Conservation (phyloP, 768 basidiomycete genomes). For the Cytidiella melzeri region DNA sequence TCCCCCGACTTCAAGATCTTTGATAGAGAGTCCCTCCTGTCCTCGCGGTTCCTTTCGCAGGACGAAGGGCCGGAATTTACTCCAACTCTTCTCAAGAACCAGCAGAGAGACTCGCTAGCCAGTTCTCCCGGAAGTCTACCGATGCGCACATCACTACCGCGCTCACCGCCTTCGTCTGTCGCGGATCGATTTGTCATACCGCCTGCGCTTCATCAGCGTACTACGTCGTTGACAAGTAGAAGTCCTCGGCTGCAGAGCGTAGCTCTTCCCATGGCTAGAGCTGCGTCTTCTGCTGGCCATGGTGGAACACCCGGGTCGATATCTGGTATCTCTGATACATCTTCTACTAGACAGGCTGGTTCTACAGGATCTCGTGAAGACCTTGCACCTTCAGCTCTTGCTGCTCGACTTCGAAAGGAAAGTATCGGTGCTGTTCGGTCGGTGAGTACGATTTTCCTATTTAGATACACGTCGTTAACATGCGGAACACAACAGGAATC, state of each 20-base stretch:
- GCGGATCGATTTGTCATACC: constrained; percentile 43
- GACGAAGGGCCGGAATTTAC: constrained; percentile 64
- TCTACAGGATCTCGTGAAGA: constrained; percentile 34
- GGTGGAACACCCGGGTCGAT: constrained; percentile 23
- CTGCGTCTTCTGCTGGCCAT: constrained; percentile 22
- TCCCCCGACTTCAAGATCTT: constrained; percentile 68
- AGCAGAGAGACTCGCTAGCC: constrained; percentile 49
- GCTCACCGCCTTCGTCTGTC: constrained; percentile 37
- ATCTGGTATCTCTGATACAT: constrained; percentile 36
- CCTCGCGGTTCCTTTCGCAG: constrained; percentile 63
- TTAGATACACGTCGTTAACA: constrained; percentile 21
- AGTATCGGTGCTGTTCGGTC: constrained; percentile 36
- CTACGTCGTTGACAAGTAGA: constrained; percentile 29
- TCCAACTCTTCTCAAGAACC: constrained; percentile 64
- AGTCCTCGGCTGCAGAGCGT: constrained; percentile 31
- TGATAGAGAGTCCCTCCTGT: constrained; percentile 70
- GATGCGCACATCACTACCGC: constrained; percentile 37
- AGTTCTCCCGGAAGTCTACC: constrained; percentile 37
- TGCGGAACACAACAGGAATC: constrained; percentile 18
- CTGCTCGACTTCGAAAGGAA: constrained; percentile 43
- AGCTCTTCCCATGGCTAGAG: constrained; percentile 31
- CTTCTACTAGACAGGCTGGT: constrained; percentile 33
- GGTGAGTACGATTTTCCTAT: constrained; percentile 16
- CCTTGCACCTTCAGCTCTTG: constrained; percentile 26
- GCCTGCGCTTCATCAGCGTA: constrained; percentile 25